Evolutionary conservation across 805 yeast genomes (phyloP).

Genomic region (Yarrowia deformans): DNA sequence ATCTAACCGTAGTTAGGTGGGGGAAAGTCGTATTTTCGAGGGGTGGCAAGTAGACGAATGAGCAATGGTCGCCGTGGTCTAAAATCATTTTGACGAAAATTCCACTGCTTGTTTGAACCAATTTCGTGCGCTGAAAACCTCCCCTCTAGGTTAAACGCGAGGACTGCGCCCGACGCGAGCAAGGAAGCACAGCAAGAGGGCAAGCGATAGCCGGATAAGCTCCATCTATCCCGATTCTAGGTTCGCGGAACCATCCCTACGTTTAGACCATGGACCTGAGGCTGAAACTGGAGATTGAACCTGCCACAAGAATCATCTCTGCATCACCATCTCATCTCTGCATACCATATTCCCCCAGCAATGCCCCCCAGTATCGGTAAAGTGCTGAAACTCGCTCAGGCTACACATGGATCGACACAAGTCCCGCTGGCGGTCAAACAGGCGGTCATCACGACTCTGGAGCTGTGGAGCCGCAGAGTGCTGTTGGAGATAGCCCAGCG

Average conservation of each 20-base stretch:
- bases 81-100: no score
- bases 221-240: not conserved
- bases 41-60: no score
- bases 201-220: constrained; percentile 10
- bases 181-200: constrained; percentile 5
- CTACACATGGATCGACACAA: constrained; percentile 7
- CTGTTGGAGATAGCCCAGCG: constrained; percentile 14
- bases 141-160: constrained; percentile 7
- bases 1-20: no score
- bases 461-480: constrained; percentile 36
- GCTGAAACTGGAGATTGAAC: not conserved
- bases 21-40: no score
- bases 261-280: no score
- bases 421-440: not conserved
- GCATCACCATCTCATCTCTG: no score
- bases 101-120: not conserved
- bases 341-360: not conserved
- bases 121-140: no score
- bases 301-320: not conserved
- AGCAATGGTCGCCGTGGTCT: no score
- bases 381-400: constrained; percentile 25
- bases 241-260: constrained; percentile 24
- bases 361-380: constrained; percentile 20
- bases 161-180: constrained; percentile 27
- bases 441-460: constrained; percentile 22